Percentiles rank a stretch among this genome's conserved stretches.
These are phyloP conservation scores for Sporothrix sp. DNA, from an alignment of 2,329 filamentous ascomycete genomes.

Conservation along the genomic window DNA sequence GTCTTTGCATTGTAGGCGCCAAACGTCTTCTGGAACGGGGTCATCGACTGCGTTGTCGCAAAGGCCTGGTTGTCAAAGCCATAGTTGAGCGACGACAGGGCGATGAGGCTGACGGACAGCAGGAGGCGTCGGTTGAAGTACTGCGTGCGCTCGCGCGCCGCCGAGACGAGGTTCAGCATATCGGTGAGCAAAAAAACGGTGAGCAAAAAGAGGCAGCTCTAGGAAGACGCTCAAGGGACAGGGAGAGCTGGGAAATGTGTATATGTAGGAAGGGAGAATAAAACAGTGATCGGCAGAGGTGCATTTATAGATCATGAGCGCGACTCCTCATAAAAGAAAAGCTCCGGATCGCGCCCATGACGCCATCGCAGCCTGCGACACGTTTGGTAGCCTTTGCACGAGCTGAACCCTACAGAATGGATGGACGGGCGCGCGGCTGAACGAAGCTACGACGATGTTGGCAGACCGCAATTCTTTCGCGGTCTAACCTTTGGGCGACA, in stretches of 20 bases:
- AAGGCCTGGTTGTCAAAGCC: conserved; percentile 31
- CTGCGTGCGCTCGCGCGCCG: background rate
- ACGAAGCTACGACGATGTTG: background rate
- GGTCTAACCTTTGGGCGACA: background rate
- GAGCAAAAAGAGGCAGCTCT: too few species aligned
- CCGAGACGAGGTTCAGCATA: background rate
- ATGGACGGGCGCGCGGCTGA: background rate
- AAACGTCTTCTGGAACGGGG: conserved; percentile 27
- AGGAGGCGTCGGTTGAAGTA: conserved; percentile 17
- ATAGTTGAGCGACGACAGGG: conserved; percentile 31
- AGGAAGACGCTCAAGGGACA: too few species aligned
- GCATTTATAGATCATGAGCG: background rate
- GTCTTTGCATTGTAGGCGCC: conserved; percentile 22
- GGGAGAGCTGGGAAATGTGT: too few species aligned
- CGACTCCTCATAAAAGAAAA: background rate
- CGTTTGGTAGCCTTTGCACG: too few species aligned
- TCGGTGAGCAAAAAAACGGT: too few species aligned
- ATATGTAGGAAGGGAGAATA: too few species aligned
- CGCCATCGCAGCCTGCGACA: background rate
- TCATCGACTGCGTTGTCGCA: conserved; percentile 30
- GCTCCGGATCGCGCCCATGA: background rate
- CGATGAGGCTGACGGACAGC: conserved; percentile 21
- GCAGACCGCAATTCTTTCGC: background rate
- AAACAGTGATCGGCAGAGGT: background rate
- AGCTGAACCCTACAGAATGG: too few species aligned